phyloP scores from a whole-genome alignment of 2,329 filamentous ascomycete genomes.

The Fusarium paranaense region DNA sequence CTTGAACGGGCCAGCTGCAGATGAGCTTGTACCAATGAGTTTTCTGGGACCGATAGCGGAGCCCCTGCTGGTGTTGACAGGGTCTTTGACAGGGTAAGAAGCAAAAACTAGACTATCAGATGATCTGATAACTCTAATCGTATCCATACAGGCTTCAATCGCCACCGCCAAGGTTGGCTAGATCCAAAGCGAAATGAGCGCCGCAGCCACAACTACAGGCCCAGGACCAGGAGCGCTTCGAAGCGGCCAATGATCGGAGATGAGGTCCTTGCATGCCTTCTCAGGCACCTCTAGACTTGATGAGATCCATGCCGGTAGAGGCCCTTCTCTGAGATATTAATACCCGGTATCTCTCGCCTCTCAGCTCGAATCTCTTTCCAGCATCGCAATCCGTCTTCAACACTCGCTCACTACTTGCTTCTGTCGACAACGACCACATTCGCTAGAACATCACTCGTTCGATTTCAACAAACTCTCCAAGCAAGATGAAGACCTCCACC shows the following conservation, averaged over 20 bases:
- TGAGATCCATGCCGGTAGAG: background rate
- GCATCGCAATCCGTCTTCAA: background rate
- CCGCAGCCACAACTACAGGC: background rate
- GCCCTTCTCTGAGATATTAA: background rate
- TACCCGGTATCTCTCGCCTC: background rate
- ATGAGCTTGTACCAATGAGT: background rate
- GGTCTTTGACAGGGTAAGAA: background rate
- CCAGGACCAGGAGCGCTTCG: background rate
- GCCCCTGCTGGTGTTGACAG: background rate
- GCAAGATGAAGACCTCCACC: background rate
- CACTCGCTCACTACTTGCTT: background rate
- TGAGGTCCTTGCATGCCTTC: background rate
- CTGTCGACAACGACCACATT: background rate
- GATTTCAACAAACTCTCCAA: background rate
- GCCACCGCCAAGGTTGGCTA: background rate
- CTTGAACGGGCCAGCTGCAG: background rate
- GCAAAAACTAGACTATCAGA: conserved; percentile 16
- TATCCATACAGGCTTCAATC: background rate
- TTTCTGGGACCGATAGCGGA: background rate
- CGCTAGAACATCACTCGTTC: background rate
- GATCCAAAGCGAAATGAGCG: background rate
- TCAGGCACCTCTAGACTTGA: background rate
- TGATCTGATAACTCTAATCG: conserved; percentile 28
- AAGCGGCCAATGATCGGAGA: background rate
- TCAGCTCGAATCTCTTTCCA: background rate